These are phyloP conservation scores for Rosellinia necatrix DNA, from an alignment of 2,329 filamentous ascomycete species.

Conservation along the genomic window DNA sequence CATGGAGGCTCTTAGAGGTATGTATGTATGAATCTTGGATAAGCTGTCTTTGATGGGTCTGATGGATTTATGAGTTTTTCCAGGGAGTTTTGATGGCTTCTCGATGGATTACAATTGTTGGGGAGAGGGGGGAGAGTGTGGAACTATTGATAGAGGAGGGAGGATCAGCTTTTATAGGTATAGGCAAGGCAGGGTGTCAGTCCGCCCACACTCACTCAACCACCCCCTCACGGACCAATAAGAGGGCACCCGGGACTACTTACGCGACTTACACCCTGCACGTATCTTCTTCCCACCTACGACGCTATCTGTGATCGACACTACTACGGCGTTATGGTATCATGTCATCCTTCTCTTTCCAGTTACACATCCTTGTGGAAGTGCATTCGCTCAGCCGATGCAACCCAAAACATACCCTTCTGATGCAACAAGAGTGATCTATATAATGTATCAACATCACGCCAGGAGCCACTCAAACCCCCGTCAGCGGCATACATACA, in stretches of 20 bases:
- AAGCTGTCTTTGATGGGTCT: conserved; percentile 22
- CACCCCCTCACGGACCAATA: conserved; percentile 32
- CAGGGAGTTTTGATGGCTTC: conserved; percentile 18
- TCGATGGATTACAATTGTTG: conserved; percentile 26
- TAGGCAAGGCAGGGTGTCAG: conserved; percentile 31
- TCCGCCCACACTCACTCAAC: conserved; percentile 25
- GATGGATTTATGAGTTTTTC: conserved; percentile 23
- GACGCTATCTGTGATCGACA: conserved; percentile 24
- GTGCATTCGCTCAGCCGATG: conserved; percentile 4
- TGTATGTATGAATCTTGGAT: conserved; percentile 23
- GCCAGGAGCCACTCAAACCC: neutral
- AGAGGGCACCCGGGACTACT: conserved; percentile 14
- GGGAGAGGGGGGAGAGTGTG: conserved; percentile 26
- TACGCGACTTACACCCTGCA: conserved; percentile 28
- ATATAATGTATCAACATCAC: neutral
- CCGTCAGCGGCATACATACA: neutral
- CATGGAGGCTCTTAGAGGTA: conserved; percentile 13
- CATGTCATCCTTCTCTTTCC: neutral
- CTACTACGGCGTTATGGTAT: conserved; percentile 14
- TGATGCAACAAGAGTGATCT: conserved; percentile 3
- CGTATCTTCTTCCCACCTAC: conserved; percentile 24
- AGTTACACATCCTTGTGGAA: neutral
- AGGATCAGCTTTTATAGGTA: conserved; percentile 37
- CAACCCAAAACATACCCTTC: neutral
- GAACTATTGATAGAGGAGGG: conserved; percentile 30